Evolutionary conservation across 306 rosid genomes (phyloP).

Genomic region (Biancaea sappan): DNA sequence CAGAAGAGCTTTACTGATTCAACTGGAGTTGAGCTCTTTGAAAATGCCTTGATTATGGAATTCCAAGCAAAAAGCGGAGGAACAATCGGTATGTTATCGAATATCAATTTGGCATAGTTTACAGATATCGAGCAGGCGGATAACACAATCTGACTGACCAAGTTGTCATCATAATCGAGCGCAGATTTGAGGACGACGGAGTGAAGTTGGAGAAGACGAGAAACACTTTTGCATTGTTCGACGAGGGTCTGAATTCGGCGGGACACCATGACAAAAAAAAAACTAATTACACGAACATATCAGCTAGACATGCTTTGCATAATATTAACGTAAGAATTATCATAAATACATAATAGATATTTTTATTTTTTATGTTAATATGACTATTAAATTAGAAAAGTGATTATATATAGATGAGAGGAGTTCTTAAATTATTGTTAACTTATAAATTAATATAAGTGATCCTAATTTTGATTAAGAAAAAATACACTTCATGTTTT

Average conservation of each 20-base stretch:
- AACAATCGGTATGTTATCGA: conserved; percentile 40
- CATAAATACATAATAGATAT: too few species aligned
- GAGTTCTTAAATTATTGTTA: too few species aligned
- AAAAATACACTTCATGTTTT: too few species aligned
- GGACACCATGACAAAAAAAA: conserved; percentile 21
- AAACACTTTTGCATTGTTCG: conserved; percentile 19
- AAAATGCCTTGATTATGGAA: conserved; percentile 45
- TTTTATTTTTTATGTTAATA: too few species aligned
- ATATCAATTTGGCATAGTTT: conserved; percentile 33
- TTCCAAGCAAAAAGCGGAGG: conserved; percentile 62
- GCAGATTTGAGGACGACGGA: conserved; percentile 47
- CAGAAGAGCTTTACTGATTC: conserved; percentile 46
- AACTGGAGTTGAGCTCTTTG: conserved; percentile 37
- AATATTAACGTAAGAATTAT: too few species aligned
- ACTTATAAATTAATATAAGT: too few species aligned
- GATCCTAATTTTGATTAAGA: too few species aligned
- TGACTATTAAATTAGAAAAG: neutral
- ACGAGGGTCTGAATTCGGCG: conserved; percentile 37
- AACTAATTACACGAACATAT: too few species aligned
- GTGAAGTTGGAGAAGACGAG: conserved; percentile 52
- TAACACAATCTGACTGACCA: conserved; percentile 32
- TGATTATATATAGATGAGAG: too few species aligned
- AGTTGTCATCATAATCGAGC: conserved; percentile 33
- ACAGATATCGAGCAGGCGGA: conserved; percentile 42
- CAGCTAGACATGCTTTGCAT: too few species aligned